Evolutionary conservation across 192 early-diverging fungal genomes (phyloP).

Genomic region (Coemansia reversa): DNA sequence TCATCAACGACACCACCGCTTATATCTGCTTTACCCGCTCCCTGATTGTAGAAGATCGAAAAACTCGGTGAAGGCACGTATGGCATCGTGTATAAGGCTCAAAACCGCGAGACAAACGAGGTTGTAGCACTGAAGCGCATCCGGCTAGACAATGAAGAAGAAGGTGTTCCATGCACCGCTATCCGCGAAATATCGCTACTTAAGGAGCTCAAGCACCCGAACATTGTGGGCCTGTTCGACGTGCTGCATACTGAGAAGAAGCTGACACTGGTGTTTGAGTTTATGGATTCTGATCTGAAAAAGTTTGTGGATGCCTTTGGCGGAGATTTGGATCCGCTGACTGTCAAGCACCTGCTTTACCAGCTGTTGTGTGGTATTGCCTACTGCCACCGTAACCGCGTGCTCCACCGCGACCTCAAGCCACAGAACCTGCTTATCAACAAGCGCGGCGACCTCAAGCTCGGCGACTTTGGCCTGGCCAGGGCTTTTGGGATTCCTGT

Average conservation of each 20-base stretch:
- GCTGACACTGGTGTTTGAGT: slow-evolving; percentile 98
- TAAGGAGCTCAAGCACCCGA: slow-evolving; percentile 79
- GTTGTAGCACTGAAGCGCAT: slow-evolving; percentile 98
- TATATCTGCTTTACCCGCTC: neutral
- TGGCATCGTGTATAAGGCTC: slow-evolving; percentile 99
- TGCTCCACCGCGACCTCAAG: slow-evolving; percentile 92
- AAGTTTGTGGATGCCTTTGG: slow-evolving; percentile 93
- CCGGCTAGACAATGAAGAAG: slow-evolving; percentile 85
- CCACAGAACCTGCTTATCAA: slow-evolving; percentile 93
- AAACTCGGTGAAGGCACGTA: slow-evolving; percentile 98
- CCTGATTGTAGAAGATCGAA: slow-evolving; percentile 85
- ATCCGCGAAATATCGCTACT: slow-evolving; percentile 80
- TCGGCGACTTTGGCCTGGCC: slow-evolving; percentile 95
- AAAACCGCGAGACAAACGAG: slow-evolving; percentile 90
- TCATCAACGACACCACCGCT: neutral
- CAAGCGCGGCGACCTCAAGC: slow-evolving; percentile 81
- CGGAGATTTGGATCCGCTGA: slow-evolving; percentile 73
- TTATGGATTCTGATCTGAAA: slow-evolving; percentile 97
- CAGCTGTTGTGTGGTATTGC: slow-evolving; percentile 94
- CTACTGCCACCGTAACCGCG: slow-evolving; percentile 96
- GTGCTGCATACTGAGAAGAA: slow-evolving; percentile 98
- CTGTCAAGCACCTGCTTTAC: slow-evolving; percentile 96
- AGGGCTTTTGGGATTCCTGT: slow-evolving; percentile 96
- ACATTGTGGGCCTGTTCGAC: slow-evolving; percentile 83
- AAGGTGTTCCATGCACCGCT: slow-evolving; percentile 75